These are phyloP conservation scores for Batrachochytrium dendrobatidis DNA, from an alignment of 371 early-diverging fungal species.

Conservation along the genomic window DNA sequence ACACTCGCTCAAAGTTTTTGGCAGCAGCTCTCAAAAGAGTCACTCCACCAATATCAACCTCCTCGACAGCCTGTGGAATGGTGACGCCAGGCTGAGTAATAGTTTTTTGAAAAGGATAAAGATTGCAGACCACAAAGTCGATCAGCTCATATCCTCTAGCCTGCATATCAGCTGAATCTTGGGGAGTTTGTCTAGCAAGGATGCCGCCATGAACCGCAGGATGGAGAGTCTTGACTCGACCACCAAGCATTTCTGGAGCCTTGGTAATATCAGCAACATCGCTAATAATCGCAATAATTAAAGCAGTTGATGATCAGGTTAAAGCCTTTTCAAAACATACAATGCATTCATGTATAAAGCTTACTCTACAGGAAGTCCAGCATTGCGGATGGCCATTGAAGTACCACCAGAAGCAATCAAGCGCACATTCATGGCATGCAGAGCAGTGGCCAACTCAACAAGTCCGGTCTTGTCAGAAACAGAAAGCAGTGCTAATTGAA, in stretches of 20 bases:
- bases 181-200: conserved; percentile 80
- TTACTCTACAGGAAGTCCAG: conserved; percentile 82
- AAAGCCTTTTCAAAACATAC: neutral
- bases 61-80: conserved; percentile 91
- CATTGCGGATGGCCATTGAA: conserved; percentile 78
- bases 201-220: conserved; percentile 98
- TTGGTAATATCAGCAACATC: conserved; percentile 95
- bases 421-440: conserved; percentile 65
- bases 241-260: conserved; percentile 97
- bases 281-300: conserved; percentile 33
- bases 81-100: conserved; percentile 81
- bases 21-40: conserved; percentile 96
- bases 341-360: conserved; percentile 11
- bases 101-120: conserved; percentile 95
- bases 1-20: conserved; percentile 95
- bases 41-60: conserved; percentile 98
- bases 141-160: conserved; percentile 85
- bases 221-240: conserved; percentile 97
- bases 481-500: conserved; percentile 75
- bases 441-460: conserved; percentile 77
- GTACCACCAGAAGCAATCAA: conserved; percentile 95
- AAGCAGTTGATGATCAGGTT: neutral
- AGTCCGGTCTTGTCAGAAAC: conserved; percentile 96
- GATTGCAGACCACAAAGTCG: conserved; percentile 92
- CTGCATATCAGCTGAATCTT: conserved; percentile 81